A percentile compares a stretch with the other conserved stretches of the same genome.
Evolutionary conservation across 2,329 filamentous ascomycete species (phyloP).

Genomic region (Aspergillus brasiliensis): DNA sequence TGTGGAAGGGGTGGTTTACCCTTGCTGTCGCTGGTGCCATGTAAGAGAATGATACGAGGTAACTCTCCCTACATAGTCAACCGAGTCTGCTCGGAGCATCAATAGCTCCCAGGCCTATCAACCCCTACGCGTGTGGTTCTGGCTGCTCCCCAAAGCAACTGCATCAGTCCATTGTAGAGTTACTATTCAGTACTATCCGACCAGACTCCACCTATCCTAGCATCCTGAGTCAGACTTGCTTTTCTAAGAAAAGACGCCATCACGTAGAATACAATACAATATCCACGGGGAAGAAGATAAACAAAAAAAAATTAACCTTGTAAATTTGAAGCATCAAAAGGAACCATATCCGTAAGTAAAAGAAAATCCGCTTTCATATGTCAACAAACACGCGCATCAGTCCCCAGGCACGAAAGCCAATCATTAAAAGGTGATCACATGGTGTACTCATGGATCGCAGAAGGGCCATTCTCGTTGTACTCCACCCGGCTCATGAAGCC

Average conservation of each 20-base stretch:
- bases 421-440: slow-evolving; percentile 32
- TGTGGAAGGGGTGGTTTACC: too few relatives aligned
- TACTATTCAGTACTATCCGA: not conserved
- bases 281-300: not conserved
- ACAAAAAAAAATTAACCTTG: not conserved
- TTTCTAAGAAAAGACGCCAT: not conserved
- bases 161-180: not conserved
- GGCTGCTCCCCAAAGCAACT: not conserved
- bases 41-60: not conserved
- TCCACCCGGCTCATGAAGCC: slow-evolving; percentile 69
- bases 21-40: not conserved
- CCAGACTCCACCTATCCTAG: not conserved
- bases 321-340: not conserved
- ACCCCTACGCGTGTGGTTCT: too few relatives aligned
- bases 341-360: not conserved
- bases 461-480: slow-evolving; percentile 68
- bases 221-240: not conserved
- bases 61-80: too few relatives aligned
- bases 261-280: not conserved
- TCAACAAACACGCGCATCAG: not conserved
- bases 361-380: not conserved
- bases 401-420: not conserved
- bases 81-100: too few relatives aligned
- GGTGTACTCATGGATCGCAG: slow-evolving; percentile 62
- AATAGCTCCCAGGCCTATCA: too few relatives aligned